Base-by-base conservation (phyloP, 345 rosid species). In the Eucalyptus grandis region DNA sequence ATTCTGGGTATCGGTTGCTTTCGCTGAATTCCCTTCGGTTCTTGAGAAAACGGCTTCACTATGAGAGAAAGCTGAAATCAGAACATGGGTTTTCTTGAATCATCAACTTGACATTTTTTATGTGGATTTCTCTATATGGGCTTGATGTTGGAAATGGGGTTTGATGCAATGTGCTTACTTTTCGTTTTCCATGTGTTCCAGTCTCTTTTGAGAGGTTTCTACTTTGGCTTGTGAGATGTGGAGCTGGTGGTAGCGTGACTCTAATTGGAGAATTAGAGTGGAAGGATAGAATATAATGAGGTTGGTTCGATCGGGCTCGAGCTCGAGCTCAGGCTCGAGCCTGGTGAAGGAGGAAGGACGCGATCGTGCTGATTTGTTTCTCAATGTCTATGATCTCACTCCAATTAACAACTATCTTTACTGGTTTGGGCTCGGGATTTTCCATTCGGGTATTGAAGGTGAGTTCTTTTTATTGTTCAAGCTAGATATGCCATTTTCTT, bases 371-470 rank as follows among this genome's bases (percentile, higher is more conserved):
- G 91, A 92, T 40, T 90, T 98, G 67, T 96, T 94, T 94, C 98
- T 98, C 80, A 98, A 98, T 88, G 97, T 98, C 47, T 98, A 98
- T 91, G 99, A 98, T 92, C 98, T 98, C 88, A 95, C 98, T n/a
- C 97, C 99, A 77, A 92, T 97, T 88, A 98, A 98, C 93, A 93
- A 97, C 94, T 96, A 98, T 90, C 95, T 96, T 90, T 98, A 95
- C 91, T 95, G 97, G 97, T 92, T 97, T 10, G 99, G 99, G 30
- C 97, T 97, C 26, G 99, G 99, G 88, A 94, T 98, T 86, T 98
- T 97, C 91, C 99, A 98, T 94, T 97, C 99, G 3, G 99, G 99
- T 6, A 95, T 98, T 50, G 98, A 98, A 92, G 99, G 99, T 98
- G 92, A 62, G 34, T 86, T n/a, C 87, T 89, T 88, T 89, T 40